These are phyloP conservation scores for Leucoagaricus sp. DNA, from an alignment of 1,284 basidiomycete genomes.

Conservation along the genomic window DNA sequence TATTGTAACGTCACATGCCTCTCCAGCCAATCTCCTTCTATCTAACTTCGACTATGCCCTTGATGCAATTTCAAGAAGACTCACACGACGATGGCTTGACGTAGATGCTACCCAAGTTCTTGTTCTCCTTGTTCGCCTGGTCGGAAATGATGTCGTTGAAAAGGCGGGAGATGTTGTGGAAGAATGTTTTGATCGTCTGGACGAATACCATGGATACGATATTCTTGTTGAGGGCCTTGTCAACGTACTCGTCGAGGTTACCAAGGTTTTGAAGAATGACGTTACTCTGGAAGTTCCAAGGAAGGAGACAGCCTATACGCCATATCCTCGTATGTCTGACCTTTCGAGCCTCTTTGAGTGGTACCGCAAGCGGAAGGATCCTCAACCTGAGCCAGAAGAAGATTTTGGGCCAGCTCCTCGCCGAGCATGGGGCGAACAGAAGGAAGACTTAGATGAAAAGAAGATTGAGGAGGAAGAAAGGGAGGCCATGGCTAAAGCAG, in stretches of 20 bases:
- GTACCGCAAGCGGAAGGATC: conserved; percentile 50
- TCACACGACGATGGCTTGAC: conserved; percentile 78
- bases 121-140: conserved; percentile 78
- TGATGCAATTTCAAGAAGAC: conserved; percentile 80
- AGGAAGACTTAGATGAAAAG: conserved; percentile 28
- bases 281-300: conserved; percentile 23
- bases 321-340: conserved; percentile 19
- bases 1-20: conserved; percentile 76
- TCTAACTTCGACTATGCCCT: conserved; percentile 95
- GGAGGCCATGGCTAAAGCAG: conserved; percentile 22
- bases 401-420: conserved; percentile 67
- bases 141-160: conserved; percentile 82
- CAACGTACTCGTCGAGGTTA: conserved; percentile 81
- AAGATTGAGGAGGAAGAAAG: conserved; percentile 30
- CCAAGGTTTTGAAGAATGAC: conserved; percentile 67
- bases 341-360: conserved; percentile 63
- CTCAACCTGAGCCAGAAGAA: conserved; percentile 31
- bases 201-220: conserved; percentile 91
- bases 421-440: conserved; percentile 47
- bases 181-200: conserved; percentile 91
- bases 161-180: conserved; percentile 91
- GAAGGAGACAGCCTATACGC: conserved; percentile 11
- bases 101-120: conserved; percentile 81
- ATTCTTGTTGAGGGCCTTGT: conserved; percentile 83
- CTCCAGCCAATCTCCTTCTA: conserved; percentile 80